Evolutionary conservation across 768 basidiomycete species (phyloP).

Genomic region (Baorangia bicolor): DNA sequence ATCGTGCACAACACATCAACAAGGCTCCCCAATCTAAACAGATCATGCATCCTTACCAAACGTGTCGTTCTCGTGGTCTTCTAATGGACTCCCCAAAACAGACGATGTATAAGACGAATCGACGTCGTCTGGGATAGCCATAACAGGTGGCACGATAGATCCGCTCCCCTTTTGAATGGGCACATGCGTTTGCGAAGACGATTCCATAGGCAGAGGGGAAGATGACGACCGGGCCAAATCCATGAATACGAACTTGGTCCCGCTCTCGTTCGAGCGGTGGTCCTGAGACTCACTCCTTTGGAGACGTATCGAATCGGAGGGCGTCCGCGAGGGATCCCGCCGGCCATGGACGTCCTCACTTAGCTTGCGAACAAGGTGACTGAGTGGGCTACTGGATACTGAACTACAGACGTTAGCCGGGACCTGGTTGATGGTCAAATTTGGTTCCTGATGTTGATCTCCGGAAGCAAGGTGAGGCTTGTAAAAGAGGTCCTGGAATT

Average conservation of each 20-base stretch:
- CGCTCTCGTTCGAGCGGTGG: slow-evolving; percentile 11
- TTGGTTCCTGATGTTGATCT: slow-evolving; percentile 1
- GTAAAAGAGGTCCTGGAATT: slow-evolving; percentile 75
- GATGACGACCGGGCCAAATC: slow-evolving; percentile 19
- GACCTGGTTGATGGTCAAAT: slow-evolving; percentile 17
- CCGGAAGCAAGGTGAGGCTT: slow-evolving; percentile 34
- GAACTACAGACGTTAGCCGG: slow-evolving; percentile 33
- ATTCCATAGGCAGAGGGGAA: slow-evolving; percentile 10
- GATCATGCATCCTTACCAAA: slow-evolving; percentile 21
- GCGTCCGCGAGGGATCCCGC: slow-evolving; percentile 12
- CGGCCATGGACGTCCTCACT: slow-evolving; percentile 36
- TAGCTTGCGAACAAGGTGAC: slow-evolving; percentile 40
- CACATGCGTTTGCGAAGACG: slow-evolving; percentile 5
- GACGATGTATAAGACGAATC: slow-evolving; percentile 26
- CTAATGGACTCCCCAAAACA: slow-evolving; percentile 6
- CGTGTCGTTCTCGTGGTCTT: slow-evolving; percentile 29
- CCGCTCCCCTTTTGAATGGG: slow-evolving; percentile 9
- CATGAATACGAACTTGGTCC: slow-evolving; percentile 15
- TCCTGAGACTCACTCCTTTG: slow-evolving; percentile 13
- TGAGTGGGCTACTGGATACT: slow-evolving; percentile 36
- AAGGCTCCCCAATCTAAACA: background rate
- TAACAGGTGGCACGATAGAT: background rate
- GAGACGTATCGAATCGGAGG: slow-evolving; percentile 3
- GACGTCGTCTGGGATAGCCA: slow-evolving; percentile 26
- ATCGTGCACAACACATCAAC: background rate